Evolutionary conservation across 179 eudicot species (phyloP), one percentile per base, ranked within the genome.

Genomic region (Spergularia azorica): DNA sequence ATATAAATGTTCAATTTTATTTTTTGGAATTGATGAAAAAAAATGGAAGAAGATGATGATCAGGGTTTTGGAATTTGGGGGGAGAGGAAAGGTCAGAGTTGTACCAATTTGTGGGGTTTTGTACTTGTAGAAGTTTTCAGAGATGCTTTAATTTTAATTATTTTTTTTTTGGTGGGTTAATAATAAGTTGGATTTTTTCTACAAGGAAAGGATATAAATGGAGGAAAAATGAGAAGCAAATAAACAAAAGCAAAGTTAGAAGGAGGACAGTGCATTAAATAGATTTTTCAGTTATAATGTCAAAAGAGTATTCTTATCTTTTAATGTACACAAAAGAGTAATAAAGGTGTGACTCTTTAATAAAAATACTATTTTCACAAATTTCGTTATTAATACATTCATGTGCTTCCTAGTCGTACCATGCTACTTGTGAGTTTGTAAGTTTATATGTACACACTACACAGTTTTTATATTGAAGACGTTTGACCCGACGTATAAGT

Each of bases 181-280:
- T 13, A 16, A 8, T 16, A 51, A 41, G 32, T 26, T 26, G 32
- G 39, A 3, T 36, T 36, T 36, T 36, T 36, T 36, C 39, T 36
- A 36, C 39, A 36, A 36, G 39, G 39, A 36, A 36, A 36, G 39
- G 39, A 36, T 36, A 36, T 36, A 0, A 36, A 61, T 57, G 71
- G 70, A 75, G 77, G 80, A 56, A 76, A 76, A 76, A 71, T 38
- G 80, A 76, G 76, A 63, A 67, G 76, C 18, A 76, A 63, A 70
- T 18, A 63, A 76, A 51, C 43, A 0, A 10, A 6, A 54, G 57
- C 55, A 13, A 12, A 59, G 58, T 67, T 20, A 48, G 63, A 79
- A 57, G 26, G 9, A 75, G 72, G 66, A 20, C 76, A 76, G 16
- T 51, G 80, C 72, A 76, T 80, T 80, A 12, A 76, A 56, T 76